Base-by-base conservation (phyloP, 306 rosid species). In the Cucurbita ficifolia region DNA sequence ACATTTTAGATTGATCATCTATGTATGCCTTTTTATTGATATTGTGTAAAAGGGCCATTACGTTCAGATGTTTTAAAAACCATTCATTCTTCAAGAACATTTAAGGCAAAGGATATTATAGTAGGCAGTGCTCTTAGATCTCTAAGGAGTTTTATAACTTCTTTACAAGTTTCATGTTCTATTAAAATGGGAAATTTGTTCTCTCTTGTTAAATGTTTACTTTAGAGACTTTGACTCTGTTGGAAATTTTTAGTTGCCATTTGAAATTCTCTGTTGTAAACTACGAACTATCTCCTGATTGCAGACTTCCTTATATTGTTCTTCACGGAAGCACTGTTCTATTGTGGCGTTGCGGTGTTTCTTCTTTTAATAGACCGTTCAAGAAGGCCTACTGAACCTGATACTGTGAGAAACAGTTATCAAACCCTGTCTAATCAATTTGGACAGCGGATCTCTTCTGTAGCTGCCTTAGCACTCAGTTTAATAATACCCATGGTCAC, bases 291-390 rank as follows among this genome's bases (percentile, higher is more conserved):
- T 71, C 16, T 49, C 59, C 64, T 49, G 24, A 77, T 79, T 78
- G 79, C 97, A 94, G 99, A 94, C 81, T 94, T 94, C 88, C 97
- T 94, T 81, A 94, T 94, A 85, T 77, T 94, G 84, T 94, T 94
- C 89, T 91, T 94, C 89, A 91, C 97, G 56, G 99, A 94, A 83
- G 97, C 96, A 72, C 85, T 91, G 70, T 94, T 94, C 91, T 94
- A 94, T 73, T 79, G 90, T 58, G 99, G 99, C 40, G 97, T 88
- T 82, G 96, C 85, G 5, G 85, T 82, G 51, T 94, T 91, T 76
- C 91, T 94, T 85, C 77, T 76, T 72, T 78, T 91, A 65, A 84
- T 91, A 33, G 96, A 89, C 82, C 81, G 17, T 76, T 79, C 83
- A 81, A 81, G 88, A 81, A 81, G 96, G 82, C 88, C 96, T 21